Evolutionary conservation across 257 asterid species (phyloP).

Genomic region (Solanum virginianum): DNA sequence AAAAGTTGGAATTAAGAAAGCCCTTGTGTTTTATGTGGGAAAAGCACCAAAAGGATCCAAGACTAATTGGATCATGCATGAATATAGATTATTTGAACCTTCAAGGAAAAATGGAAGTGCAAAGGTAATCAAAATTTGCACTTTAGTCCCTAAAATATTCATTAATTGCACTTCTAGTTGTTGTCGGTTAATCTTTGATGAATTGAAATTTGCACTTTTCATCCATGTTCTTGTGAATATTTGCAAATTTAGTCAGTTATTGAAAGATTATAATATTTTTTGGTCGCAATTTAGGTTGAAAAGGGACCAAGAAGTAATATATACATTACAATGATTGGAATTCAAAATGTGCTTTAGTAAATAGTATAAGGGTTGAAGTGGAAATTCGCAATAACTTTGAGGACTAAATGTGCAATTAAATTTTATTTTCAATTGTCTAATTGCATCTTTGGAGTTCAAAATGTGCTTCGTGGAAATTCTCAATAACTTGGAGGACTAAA

Average conservation of each 20-base stretch:
- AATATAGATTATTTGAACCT: constrained; percentile 52
- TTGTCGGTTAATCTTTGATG: too few relatives aligned
- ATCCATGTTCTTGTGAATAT: neutral
- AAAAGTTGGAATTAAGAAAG: constrained; percentile 79
- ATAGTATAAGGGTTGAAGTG: neutral
- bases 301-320: neutral
- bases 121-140: constrained; percentile 19
- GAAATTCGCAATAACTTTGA: neutral
- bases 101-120: constrained; percentile 37
- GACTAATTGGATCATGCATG: constrained; percentile 95
- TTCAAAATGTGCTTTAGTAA: neutral
- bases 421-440: neutral
- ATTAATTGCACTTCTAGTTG: neutral
- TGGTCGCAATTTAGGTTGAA: too few relatives aligned
- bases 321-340: neutral
- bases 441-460: neutral
- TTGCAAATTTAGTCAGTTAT: neutral
- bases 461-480: neutral
- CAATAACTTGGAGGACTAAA: neutral
- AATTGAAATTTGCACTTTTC: neutral
- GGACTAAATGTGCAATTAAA: neutral
- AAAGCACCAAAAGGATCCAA: constrained; percentile 90
- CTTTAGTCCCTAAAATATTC: neutral
- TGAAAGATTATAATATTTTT: too few relatives aligned
- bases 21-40: constrained; percentile 77